Evolutionary conservation across 1,284 basidiomycete species (phyloP), one percentile per base, ranked within the genome.

Genomic region (Cystobasidiaceae sp.): DNA sequence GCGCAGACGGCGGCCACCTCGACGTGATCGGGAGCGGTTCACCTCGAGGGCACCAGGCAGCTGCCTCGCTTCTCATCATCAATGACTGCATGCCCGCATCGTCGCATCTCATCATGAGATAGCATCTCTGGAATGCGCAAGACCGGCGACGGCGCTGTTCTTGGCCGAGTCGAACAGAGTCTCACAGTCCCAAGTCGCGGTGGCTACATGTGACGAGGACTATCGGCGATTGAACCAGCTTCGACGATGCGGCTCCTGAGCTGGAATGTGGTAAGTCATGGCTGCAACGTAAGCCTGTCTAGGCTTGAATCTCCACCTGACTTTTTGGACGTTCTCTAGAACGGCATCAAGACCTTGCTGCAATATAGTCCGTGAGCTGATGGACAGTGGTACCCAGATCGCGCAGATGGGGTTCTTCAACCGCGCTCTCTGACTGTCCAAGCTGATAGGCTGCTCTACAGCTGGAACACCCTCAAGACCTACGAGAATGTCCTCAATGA

Each of bases 341-440:
- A 96, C 79, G 92, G 91, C 30, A 83, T 94, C 70, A 84, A 90
- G 55, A 93, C 91, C 27, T 80, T 93, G 50, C 86, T 90, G 33
- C 86, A 93, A 72, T 96, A 93, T 73, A 86, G 93, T 71, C 92
- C 92, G 89, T 93, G 71, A 77, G 87, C n/a, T n/a, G n/a, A 4
- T 27, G 2, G 28, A 9, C 17, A 19, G 27, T 25, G 3, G 19
- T 34, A 61, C 32, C 4, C 23, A 8, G 46, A n/a, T n/a, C n/a
- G n/a, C n/a, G n/a, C n/a, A n/a, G n/a, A n/a, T n/a, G n/a, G n/a
- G 56, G 54, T 59, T n/a, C 8, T n/a, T 32, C 19, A 9, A 8
- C 39, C 19, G 32, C 15, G 15, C 54, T 33, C 0, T 6, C 21
- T 59, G 34, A 37, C 2, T 60, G n/a, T 13, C 43, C 21, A 8